Evolutionary conservation across 805 yeast genomes (phyloP).

Genomic region (Cyberlindnera maritima): DNA sequence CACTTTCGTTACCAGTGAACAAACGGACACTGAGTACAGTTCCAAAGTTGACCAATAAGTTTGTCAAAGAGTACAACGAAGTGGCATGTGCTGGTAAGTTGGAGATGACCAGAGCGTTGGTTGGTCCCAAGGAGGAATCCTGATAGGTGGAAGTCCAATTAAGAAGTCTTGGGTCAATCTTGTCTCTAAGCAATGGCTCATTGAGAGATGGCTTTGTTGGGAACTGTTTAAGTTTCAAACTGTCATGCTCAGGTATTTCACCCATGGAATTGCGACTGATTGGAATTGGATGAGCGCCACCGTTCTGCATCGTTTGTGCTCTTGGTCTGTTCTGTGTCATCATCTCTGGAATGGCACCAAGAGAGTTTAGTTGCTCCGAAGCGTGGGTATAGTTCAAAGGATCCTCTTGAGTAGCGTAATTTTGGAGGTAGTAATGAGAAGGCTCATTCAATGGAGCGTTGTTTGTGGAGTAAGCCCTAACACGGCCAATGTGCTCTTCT

Average conservation of each 20-base stretch:
- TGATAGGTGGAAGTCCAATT: constrained; percentile 70
- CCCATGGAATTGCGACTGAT: constrained; percentile 22
- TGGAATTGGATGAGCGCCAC: constrained; percentile 28
- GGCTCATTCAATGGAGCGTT: constrained; percentile 23
- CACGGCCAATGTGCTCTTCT: constrained; percentile 23
- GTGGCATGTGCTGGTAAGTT: constrained; percentile 64
- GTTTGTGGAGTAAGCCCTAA: constrained; percentile 28
- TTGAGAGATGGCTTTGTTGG: constrained; percentile 10
- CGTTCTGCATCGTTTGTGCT: constrained; percentile 39
- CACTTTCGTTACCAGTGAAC: constrained; percentile 46
- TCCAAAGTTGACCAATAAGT: constrained; percentile 64
- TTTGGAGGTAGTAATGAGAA: constrained; percentile 16
- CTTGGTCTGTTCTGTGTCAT: constrained; percentile 33
- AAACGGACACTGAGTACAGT: constrained; percentile 57
- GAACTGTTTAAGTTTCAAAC: not conserved
- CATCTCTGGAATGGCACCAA: constrained; percentile 11
- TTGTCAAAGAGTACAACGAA: constrained; percentile 54
- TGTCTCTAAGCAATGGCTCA: constrained; percentile 44
- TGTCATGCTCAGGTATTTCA: constrained; percentile 13
- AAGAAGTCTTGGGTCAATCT: constrained; percentile 55
- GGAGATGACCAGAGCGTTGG: constrained; percentile 73
- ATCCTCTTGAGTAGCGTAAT: constrained; percentile 9
- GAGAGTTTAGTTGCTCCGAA: constrained; percentile 13
- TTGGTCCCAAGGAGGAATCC: constrained; percentile 69
- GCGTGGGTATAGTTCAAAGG: constrained; percentile 14